Evolutionary conservation across 352 stramenopile genomes (phyloP), one percentile per base, ranked within the genome.

Genomic region (Globisporangium cylindrosporum): DNA sequence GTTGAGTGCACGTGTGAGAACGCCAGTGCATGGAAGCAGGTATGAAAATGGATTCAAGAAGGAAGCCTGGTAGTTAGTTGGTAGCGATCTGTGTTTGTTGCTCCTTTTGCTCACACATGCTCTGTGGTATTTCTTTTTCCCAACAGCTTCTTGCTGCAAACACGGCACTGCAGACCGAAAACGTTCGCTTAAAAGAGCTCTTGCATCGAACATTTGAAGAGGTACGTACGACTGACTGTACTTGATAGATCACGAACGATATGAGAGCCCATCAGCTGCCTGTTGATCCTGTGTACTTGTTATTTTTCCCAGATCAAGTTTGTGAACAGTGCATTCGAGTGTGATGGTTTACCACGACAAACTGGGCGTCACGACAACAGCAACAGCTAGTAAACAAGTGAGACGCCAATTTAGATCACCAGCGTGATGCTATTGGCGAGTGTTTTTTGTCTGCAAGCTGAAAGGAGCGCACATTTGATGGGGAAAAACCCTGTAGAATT

Each of bases 121-220:
- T 72, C 65, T 48, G 49, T 57, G 6, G 29, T 27, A 60, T 66
- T 55, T 62, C 36, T 5, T 58, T 54, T 64, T 41, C 61, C 38
- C 38, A 34, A 29, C 61, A 74, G 36, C 62, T 70, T 54, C 15
- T 70, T 12, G 64, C 60, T 22, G 59, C 54, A 36, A 86, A 78
- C 27, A 56, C 64, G 51, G 66, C 64, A 9, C 54, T 85, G 29
- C 66, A 76, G 61, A 22, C n/a, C 4, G 75, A 81, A 41, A 85
- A 83, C 55, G 9, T 66, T n/a, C 76, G 63, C 1, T 59, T 82
- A 7, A 66, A 66, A 67, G 71, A 81, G 60, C 72, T 82, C 0
- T 48, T 83, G 34, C 58, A 78, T 51, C 71, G 62, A 25, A 83
- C 72, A 18, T 80, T 84, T 51, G 65, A 81, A 8, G 49, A 49